These are phyloP conservation scores for Epichloe sylvatica DNA, from an alignment of 2,329 filamentous ascomycete genomes.

Conservation along the genomic window DNA sequence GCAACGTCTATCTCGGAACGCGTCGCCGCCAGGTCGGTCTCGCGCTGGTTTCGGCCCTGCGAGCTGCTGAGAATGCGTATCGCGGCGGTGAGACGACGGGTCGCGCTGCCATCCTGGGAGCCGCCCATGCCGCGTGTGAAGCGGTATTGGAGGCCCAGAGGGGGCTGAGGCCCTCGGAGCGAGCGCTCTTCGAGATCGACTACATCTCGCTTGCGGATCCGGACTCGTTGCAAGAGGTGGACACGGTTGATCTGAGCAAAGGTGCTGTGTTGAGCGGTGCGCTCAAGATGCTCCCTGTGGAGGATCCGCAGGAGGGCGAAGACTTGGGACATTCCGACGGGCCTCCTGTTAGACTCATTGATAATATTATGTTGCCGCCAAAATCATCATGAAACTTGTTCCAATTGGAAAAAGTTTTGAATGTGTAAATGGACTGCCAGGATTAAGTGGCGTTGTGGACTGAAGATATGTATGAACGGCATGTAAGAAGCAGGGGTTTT, in stretches of 20 bases:
- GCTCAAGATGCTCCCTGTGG: conserved; percentile 74
- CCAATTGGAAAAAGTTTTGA: background rate
- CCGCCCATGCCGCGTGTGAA: conserved; percentile 49
- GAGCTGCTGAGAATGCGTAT: conserved; percentile 57
- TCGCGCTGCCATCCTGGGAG: conserved; percentile 55
- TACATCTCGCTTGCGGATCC: conserved; percentile 87
- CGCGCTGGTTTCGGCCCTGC: conserved; percentile 56
- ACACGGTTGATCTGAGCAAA: conserved; percentile 49
- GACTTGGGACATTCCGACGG: conserved; percentile 59
- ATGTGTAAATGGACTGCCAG: background rate
- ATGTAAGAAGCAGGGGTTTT: background rate
- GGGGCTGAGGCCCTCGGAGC: conserved; percentile 40
- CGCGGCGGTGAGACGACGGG: conserved; percentile 33
- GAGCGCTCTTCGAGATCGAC: conserved; percentile 69
- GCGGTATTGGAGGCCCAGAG: conserved; percentile 46
- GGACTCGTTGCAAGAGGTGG: conserved; percentile 65
- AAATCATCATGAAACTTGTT: conserved; percentile 20
- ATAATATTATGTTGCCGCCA: conserved; percentile 62
- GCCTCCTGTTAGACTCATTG: conserved; percentile 74
- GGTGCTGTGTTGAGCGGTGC: conserved; percentile 84
- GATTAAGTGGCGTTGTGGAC: background rate
- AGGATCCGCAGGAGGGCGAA: conserved; percentile 55
- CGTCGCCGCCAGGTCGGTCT: conserved; percentile 58
- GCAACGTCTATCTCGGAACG: conserved; percentile 82
- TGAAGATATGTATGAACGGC: background rate